These are phyloP conservation scores for Wickerhamiella alocasiicola DNA, from an alignment of 805 yeast species.

Conservation along the genomic window DNA sequence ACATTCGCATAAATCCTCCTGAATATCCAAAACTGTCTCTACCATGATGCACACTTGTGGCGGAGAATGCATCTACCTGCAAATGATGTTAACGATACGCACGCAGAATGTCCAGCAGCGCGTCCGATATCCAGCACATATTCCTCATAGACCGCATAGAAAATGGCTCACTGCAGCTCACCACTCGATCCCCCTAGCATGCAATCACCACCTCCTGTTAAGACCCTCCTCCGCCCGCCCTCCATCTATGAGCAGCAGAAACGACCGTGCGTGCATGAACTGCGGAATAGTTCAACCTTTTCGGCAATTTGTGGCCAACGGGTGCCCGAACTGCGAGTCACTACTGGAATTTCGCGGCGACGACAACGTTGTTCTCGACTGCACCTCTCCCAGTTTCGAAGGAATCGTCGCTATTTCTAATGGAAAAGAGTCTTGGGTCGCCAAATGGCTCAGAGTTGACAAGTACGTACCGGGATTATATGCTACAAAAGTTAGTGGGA, in stretches of 20 bases:
- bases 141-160: too few relatives aligned
- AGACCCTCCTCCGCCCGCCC: too few relatives aligned
- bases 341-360: conserved; percentile 68
- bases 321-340: conserved; percentile 95
- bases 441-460: conserved; percentile 87
- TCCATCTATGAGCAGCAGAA: conserved; percentile 34
- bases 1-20: too few relatives aligned
- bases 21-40: too few relatives aligned
- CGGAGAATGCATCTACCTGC: too few relatives aligned
- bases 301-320: conserved; percentile 59
- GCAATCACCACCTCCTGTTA: too few relatives aligned
- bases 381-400: conserved; percentile 92
- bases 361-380: conserved; percentile 72
- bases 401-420: conserved; percentile 86
- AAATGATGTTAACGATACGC: too few relatives aligned
- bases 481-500: conserved; percentile 88
- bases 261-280: conserved; percentile 93
- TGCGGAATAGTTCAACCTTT: conserved; percentile 86
- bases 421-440: conserved; percentile 85
- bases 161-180: too few relatives aligned
- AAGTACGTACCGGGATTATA: conserved; percentile 80
- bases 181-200: too few relatives aligned
- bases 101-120: too few relatives aligned
- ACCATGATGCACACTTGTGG: too few relatives aligned
- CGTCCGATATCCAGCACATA: too few relatives aligned